Percentiles rank a stretch among this genome's conserved stretches.
Evolutionary conservation across 1,139 yeast genomes (phyloP).

Genomic region (Eremothecium sinecaudum): DNA sequence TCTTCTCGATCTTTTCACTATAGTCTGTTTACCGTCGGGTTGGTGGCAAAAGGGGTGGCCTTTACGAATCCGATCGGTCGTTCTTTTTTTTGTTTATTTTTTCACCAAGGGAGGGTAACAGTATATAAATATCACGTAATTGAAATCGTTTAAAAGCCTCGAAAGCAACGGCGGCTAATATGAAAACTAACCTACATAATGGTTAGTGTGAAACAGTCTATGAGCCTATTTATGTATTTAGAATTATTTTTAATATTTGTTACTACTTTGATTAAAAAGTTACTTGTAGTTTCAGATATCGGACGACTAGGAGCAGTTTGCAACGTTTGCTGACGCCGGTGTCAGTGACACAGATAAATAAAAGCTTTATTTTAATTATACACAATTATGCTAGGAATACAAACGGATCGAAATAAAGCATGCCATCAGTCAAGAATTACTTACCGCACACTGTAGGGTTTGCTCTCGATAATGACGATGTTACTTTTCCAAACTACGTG

Average conservation of each 20-base stretch:
- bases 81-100: not conserved
- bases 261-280: no score
- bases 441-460: slow-evolving; percentile 4
- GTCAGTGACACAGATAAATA: slow-evolving; percentile 6
- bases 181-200: no score
- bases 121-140: not conserved
- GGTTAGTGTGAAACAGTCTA: no score
- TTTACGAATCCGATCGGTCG: no score
- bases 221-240: no score
- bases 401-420: not conserved
- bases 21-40: no score
- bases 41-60: slow-evolving; percentile 6
- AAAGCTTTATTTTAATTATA: not conserved
- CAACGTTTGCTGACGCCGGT: not conserved
- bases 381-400: slow-evolving; percentile 1
- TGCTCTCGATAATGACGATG: slow-evolving; percentile 4
- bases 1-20: no score
- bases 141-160: no score
- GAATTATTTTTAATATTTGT: no score
- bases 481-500: slow-evolving; percentile 4
- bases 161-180: no score
- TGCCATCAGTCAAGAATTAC: slow-evolving; percentile 3
- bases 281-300: no score
- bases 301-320: no score
- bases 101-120: slow-evolving; percentile 6